phyloP scores from a whole-genome alignment of 202 grass and related monocot species.

The Miscanthus sacchariflorus region DNA sequence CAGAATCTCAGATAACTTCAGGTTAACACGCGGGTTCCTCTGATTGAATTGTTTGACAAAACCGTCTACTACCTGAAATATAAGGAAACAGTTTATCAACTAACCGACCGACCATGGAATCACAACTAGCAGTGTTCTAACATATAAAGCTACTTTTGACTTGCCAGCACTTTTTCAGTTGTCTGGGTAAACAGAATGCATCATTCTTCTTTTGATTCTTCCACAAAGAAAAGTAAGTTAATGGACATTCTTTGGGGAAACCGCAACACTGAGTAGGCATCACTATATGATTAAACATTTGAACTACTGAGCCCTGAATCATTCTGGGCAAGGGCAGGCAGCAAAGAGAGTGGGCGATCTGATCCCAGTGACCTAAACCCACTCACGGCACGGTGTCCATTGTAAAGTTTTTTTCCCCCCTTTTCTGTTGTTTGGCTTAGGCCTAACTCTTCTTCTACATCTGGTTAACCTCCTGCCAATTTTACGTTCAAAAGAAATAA shows the following conservation, averaged over 20 bases:
- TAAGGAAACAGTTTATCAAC: constrained; percentile 30
- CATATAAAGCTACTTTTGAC: constrained; percentile 36
- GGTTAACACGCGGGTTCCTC: neutral
- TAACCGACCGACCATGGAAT: neutral
- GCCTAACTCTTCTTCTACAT: neutral
- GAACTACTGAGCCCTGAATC: neutral
- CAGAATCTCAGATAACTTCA: constrained; percentile 10
- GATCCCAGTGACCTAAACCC: neutral
- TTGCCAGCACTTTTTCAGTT: constrained; percentile 1
- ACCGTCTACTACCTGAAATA: constrained; percentile 27
- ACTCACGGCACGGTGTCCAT: neutral
- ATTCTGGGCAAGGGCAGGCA: neutral
- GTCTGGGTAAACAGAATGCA: constrained; percentile 22
- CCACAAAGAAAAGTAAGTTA: constrained; percentile 7
- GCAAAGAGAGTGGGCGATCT: neutral
- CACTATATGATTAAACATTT: constrained; percentile 5
- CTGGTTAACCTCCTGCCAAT: neutral
- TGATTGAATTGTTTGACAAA: constrained; percentile 33
- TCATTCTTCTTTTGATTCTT: constrained; percentile 25
- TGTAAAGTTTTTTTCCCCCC: neutral
- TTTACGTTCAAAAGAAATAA: neutral
- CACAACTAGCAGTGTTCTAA: constrained; percentile 14
- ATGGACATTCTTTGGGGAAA: neutral
- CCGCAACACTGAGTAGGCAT: neutral
- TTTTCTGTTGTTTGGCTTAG: neutral